These are phyloP conservation scores for Cladophialophora immunda DNA, from an alignment of 2,329 filamentous ascomycete genomes.

Conservation along the genomic window DNA sequence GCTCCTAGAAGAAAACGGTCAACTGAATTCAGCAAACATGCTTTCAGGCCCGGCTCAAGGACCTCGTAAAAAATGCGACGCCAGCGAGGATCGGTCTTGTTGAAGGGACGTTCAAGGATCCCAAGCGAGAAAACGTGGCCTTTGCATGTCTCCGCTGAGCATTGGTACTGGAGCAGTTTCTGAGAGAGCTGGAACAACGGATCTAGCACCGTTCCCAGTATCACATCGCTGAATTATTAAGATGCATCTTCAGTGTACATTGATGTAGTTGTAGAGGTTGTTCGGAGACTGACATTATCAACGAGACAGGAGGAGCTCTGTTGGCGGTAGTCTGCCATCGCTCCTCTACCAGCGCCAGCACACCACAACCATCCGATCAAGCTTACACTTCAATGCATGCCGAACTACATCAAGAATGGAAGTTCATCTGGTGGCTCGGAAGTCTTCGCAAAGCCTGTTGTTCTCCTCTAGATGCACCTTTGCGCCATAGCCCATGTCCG, in stretches of 20 bases:
- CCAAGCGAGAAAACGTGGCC: slow-evolving; percentile 1
- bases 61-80: too few species aligned
- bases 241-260: background rate
- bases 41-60: background rate
- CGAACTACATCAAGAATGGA: background rate
- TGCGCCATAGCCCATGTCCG: slow-evolving; percentile 18
- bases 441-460: background rate
- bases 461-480: slow-evolving; percentile 21
- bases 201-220: background rate
- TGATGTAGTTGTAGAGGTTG: background rate
- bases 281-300: background rate
- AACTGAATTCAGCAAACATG: background rate
- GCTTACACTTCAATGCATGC: background rate
- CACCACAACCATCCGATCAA: background rate
- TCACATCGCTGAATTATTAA: background rate
- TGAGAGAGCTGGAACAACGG: background rate
- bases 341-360: background rate
- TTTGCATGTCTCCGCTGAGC: background rate
- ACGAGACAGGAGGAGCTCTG: background rate
- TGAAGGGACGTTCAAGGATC: background rate
- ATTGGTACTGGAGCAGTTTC: background rate
- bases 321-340: background rate
- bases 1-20: background rate
- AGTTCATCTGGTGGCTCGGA: background rate
- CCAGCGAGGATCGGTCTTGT: background rate